phyloP scores from a whole-genome alignment of 2,329 filamentous ascomycete species.

The Epichloe hybrida region DNA sequence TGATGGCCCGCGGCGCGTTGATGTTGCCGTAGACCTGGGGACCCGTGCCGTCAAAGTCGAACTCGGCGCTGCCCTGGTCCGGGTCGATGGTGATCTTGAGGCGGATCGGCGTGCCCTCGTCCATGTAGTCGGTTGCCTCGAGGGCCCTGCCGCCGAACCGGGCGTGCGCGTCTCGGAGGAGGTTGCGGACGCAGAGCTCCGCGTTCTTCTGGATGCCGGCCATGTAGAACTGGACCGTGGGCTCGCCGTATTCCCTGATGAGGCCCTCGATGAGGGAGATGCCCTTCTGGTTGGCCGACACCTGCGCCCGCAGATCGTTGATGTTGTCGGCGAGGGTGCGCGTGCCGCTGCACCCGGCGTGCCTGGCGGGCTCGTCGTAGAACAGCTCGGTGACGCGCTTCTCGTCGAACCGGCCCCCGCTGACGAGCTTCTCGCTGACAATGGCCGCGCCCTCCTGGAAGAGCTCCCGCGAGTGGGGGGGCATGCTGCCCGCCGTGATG shows the following conservation, averaged over 20 bases:
- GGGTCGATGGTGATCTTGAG: slow-evolving; percentile 63
- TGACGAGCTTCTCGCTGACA: slow-evolving; percentile 57
- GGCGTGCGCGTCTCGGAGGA: slow-evolving; percentile 57
- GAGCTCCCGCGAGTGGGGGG: slow-evolving; percentile 53
- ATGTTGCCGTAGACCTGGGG: slow-evolving; percentile 69
- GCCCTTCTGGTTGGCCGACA: slow-evolving; percentile 74
- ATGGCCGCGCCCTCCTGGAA: slow-evolving; percentile 52
- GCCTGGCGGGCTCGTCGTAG: slow-evolving; percentile 58
- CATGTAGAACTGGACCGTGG: slow-evolving; percentile 78
- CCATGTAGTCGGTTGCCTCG: slow-evolving; percentile 66
- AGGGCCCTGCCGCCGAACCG: slow-evolving; percentile 59
- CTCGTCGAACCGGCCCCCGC: slow-evolving; percentile 65
- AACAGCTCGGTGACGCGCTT: slow-evolving; percentile 59
- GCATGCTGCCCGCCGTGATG: slow-evolving; percentile 71
- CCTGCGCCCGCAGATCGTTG: slow-evolving; percentile 71
- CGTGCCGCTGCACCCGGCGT: slow-evolving; percentile 65
- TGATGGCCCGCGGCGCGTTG: slow-evolving; percentile 72
- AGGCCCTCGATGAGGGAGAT: slow-evolving; percentile 64
- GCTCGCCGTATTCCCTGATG: slow-evolving; percentile 64
- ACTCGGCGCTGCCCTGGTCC: slow-evolving; percentile 61
- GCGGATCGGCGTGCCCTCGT: slow-evolving; percentile 66
- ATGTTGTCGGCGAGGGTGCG: slow-evolving; percentile 68
- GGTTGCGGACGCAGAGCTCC: slow-evolving; percentile 56
- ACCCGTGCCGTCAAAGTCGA: slow-evolving; percentile 70
- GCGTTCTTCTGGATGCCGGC: slow-evolving; percentile 67